Conservation (phyloP, 306 rosid species). For the Dryas octopetala region DNA sequence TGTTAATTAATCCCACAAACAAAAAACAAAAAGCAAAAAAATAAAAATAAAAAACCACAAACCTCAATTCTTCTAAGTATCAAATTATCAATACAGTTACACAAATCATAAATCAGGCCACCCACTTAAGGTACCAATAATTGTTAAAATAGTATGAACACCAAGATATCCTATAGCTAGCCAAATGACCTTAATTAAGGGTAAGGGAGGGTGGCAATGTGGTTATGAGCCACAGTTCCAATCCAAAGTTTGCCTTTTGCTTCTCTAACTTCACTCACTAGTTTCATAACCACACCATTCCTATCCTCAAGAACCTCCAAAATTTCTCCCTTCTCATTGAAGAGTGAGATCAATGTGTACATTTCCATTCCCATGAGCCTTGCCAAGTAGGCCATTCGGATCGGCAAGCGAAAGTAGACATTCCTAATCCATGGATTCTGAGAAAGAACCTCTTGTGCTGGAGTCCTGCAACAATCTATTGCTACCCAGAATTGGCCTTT, state of each 20-base stretch:
- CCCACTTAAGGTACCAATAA: neutral
- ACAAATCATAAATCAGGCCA: neutral
- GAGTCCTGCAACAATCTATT: slow-evolving; percentile 86
- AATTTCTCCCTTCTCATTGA: slow-evolving; percentile 62
- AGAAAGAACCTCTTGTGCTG: slow-evolving; percentile 62
- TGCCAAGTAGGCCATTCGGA: slow-evolving; percentile 63
- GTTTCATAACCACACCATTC: slow-evolving; percentile 68
- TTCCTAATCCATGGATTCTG: slow-evolving; percentile 80
- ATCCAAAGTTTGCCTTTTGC: slow-evolving; percentile 80
- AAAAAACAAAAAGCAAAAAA: neutral
- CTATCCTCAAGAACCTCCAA: slow-evolving; percentile 81
- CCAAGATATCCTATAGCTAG: neutral
- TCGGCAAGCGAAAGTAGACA: slow-evolving; percentile 71
- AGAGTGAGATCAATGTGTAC: slow-evolving; percentile 69
- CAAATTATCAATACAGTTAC: neutral
- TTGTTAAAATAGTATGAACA: neutral
- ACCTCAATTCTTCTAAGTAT: neutral
- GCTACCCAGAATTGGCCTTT: slow-evolving; percentile 87
- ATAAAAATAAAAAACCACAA: neutral
- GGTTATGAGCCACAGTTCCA: slow-evolving; percentile 95
- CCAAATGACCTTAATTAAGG: slow-evolving; percentile 33
- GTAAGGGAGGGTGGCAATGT: slow-evolving; percentile 77
- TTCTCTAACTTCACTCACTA: slow-evolving; percentile 88
- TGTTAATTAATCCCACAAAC: no score
- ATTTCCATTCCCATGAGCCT: slow-evolving; percentile 78